Evolutionary conservation across 2,329 filamentous ascomycete genomes (phyloP).

Genomic region (Pseudocercospora crystallina): DNA sequence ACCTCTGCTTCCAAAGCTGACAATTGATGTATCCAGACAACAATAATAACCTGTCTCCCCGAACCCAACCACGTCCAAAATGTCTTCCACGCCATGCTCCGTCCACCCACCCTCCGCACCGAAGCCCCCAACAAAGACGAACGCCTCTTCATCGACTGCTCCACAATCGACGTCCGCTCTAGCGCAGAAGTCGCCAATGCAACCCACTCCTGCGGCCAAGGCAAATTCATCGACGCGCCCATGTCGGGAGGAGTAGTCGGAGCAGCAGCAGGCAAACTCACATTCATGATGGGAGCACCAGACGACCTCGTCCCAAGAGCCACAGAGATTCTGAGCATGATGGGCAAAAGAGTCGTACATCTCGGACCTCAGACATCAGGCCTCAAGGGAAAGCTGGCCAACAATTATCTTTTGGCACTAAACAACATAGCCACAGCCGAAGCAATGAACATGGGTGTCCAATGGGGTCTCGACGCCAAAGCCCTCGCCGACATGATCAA

Average conservation of each 20-base stretch:
- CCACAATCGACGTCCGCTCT: constrained; percentile 88
- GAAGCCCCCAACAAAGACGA: constrained; percentile 50
- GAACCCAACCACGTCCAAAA: constrained; percentile 83
- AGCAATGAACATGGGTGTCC: constrained; percentile 65
- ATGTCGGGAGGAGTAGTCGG: constrained; percentile 97
- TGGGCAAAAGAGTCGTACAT: constrained; percentile 85
- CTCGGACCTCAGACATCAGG: constrained; percentile 83
- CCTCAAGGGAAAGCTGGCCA: constrained; percentile 88
- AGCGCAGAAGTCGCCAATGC: constrained; percentile 74
- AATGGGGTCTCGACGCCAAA: constrained; percentile 62
- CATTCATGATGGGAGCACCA: constrained; percentile 88
- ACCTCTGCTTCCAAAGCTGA: background rate
- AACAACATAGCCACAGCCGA: constrained; percentile 78
- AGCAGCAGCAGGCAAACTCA: constrained; percentile 80
- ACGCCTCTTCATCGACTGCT: constrained; percentile 90
- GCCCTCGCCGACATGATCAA: constrained; percentile 85
- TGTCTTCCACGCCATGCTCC: constrained; percentile 76
- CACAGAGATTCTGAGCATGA: constrained; percentile 69
- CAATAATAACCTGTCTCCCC: constrained; percentile 83
- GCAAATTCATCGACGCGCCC: constrained; percentile 86
- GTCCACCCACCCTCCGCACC: constrained; percentile 53
- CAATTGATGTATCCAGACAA: constrained; percentile 58
- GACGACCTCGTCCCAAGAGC: constrained; percentile 61
- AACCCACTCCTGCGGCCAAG: constrained; percentile 65
- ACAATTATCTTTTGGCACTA: constrained; percentile 93